These are phyloP conservation scores for Lepidium didymum DNA, from an alignment of 345 rosid genomes.

Conservation along the genomic window DNA sequence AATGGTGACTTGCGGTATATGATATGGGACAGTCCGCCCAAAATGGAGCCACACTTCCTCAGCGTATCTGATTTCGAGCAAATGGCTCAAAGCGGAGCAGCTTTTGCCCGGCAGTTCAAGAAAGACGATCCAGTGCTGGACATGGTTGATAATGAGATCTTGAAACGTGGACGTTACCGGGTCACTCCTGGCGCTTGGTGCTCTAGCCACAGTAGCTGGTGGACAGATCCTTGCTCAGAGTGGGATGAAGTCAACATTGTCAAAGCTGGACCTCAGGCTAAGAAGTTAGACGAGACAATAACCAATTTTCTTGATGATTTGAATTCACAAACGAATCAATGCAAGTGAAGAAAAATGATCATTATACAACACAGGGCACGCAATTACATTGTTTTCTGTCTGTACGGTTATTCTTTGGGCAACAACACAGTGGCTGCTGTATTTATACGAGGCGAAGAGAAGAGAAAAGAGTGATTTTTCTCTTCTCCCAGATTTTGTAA, in stretches of 20 bases:
- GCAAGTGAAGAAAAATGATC: conserved; percentile 59
- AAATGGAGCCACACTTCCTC: conserved; percentile 90
- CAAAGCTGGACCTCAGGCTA: conserved; percentile 77
- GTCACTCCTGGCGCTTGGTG: conserved; percentile 94
- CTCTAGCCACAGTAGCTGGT: conserved; percentile 60
- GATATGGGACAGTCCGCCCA: conserved; percentile 98
- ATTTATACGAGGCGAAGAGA: conserved; percentile 25
- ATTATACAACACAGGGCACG: conserved; percentile 21
- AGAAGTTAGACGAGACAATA: conserved; percentile 58
- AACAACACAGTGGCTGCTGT: conserved; percentile 22
- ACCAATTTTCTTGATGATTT: conserved; percentile 62
- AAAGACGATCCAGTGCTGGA: conserved; percentile 64
- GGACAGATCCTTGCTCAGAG: conserved; percentile 88
- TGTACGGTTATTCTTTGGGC: conserved; percentile 33
- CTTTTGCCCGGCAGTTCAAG: conserved; percentile 76
- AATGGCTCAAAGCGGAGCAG: conserved; percentile 85
- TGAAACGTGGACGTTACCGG: conserved; percentile 52
- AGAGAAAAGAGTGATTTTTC: conserved; percentile 12
- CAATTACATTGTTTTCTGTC: conserved; percentile 32
- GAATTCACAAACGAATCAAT: conserved; percentile 62
- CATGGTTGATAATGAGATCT: conserved; percentile 63
- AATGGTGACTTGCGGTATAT: conserved; percentile 78
- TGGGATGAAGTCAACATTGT: conserved; percentile 84
- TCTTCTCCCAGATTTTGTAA: conserved; percentile 21
- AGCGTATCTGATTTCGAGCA: conserved; percentile 48